Percentiles rank a stretch among this genome's conserved stretches.
Evolutionary conservation across 1,284 basidiomycete species (phyloP).

Genomic region (Marasmius sp.): DNA sequence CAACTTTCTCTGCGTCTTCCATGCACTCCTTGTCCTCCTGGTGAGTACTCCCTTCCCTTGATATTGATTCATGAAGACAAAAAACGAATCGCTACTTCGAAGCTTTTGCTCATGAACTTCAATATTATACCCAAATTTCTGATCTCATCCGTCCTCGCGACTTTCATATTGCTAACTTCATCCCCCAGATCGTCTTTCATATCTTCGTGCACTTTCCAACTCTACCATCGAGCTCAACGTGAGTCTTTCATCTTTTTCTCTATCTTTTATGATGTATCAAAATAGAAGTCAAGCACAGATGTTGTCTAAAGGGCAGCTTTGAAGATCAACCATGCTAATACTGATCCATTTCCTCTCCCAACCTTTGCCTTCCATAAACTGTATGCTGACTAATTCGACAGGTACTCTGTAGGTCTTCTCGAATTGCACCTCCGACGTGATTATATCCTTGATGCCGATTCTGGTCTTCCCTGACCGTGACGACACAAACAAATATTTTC

Average conservation of each 20-base stretch:
- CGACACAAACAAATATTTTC: conserved; percentile 22
- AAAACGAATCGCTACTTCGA: conserved; percentile 84
- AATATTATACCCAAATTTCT: conserved; percentile 88
- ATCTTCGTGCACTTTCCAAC: background rate
- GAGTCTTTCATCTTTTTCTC: conserved; percentile 10
- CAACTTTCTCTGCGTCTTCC: background rate
- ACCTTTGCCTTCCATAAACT: background rate
- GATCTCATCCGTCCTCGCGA: conserved; percentile 38
- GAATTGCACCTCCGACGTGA: conserved; percentile 12
- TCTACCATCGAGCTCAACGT: conserved; percentile 38
- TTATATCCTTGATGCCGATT: conserved; percentile 14
- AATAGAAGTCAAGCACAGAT: conserved; percentile 85
- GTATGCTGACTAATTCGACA: background rate
- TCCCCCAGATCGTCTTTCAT: conserved; percentile 11
- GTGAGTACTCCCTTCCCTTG: conserved; percentile 20
- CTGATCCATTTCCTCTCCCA: conserved; percentile 44
- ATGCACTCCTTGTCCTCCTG: background rate
- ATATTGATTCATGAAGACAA: conserved; percentile 54
- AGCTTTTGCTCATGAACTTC: conserved; percentile 64
- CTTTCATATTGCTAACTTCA: conserved; percentile 14
- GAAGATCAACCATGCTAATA: conserved; percentile 85
- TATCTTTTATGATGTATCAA: conserved; percentile 53
- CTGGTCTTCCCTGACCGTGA: conserved; percentile 16
- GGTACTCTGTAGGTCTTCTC: background rate
- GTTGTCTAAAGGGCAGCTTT: conserved; percentile 68